Percentiles rank a stretch among this genome's conserved stretches.
Conservation (phyloP, 2,329 filamentous ascomycete genomes). For the Epichloe baconii region DNA sequence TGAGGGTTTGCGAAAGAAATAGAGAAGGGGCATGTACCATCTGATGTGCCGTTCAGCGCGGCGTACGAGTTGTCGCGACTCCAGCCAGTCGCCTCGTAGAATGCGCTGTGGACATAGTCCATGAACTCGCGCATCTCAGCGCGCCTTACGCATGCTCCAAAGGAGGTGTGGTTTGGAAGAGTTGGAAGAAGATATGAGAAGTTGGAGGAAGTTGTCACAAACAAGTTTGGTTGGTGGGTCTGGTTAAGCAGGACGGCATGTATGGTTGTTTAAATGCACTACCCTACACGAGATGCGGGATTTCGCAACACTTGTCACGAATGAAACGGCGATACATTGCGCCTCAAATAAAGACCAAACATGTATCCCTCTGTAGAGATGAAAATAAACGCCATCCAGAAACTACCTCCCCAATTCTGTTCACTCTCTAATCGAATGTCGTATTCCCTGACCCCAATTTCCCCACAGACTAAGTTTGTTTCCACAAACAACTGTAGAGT, state of each 20-base stretch:
- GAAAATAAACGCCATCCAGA: neutral
- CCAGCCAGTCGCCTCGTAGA: conserved; percentile 78
- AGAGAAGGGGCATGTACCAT: conserved; percentile 37
- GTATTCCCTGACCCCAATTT: neutral
- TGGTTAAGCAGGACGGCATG: too few species aligned
- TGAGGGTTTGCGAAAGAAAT: neutral
- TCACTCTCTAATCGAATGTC: neutral
- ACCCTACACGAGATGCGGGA: too few species aligned
- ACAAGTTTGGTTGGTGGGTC: neutral
- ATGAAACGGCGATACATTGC: neutral
- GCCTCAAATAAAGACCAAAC: neutral
- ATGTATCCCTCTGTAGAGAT: neutral
- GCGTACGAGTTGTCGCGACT: conserved; percentile 87
- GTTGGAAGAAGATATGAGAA: neutral
- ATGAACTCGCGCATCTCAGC: conserved; percentile 82
- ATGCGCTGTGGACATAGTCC: conserved; percentile 89
- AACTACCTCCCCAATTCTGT: neutral
- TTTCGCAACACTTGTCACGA: too few species aligned
- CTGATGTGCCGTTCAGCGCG: conserved; percentile 68
- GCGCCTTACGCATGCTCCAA: conserved; percentile 16
- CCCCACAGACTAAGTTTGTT: neutral
- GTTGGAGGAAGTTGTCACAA: too few species aligned
- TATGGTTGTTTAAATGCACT: too few species aligned
- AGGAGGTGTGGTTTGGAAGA: neutral
- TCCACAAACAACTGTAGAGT: neutral